A percentile compares a stretch with the other conserved stretches of the same genome.
These are phyloP conservation scores for Rhodotorula diobovata DNA, from an alignment of 768 basidiomycete species.

Conservation along the genomic window DNA sequence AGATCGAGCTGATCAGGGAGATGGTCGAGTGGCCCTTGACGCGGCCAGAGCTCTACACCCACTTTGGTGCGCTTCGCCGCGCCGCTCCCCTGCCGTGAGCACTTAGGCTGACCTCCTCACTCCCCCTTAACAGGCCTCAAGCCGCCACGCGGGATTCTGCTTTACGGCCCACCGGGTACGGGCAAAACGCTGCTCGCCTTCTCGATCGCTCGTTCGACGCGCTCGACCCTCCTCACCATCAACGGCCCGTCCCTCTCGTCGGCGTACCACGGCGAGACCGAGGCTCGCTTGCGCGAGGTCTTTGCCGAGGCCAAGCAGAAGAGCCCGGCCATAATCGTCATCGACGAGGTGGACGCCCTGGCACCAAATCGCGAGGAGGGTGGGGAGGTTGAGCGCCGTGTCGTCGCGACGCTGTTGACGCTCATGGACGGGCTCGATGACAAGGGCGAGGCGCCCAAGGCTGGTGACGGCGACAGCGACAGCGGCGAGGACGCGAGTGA, in stretches of 20 bases:
- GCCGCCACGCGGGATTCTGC: slow-evolving; percentile 88
- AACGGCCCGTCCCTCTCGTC: slow-evolving; percentile 93
- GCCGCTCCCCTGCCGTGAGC: too few species aligned
- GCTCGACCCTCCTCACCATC: slow-evolving; percentile 81
- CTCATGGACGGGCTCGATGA: slow-evolving; percentile 75
- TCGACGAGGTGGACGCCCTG: slow-evolving; percentile 94
- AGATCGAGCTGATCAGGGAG: slow-evolving; percentile 78
- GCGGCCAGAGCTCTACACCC: slow-evolving; percentile 71
- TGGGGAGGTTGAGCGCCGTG: slow-evolving; percentile 91
- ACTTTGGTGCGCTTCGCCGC: slow-evolving; percentile 59
- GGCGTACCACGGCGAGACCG: slow-evolving; percentile 96
- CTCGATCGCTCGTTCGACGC: slow-evolving; percentile 82
- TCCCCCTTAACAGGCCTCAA: slow-evolving; percentile 71
- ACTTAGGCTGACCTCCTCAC: slow-evolving; percentile 37
- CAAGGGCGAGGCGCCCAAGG: slow-evolving; percentile 55
- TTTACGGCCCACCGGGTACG: slow-evolving; percentile 94
- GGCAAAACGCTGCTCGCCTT: slow-evolving; percentile 96
- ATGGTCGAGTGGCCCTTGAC: slow-evolving; percentile 80
- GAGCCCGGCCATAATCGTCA: slow-evolving; percentile 85
- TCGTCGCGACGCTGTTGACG: slow-evolving; percentile 90
- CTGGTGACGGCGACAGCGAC: slow-evolving; percentile 41
- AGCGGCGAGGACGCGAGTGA: slow-evolving; percentile 19
- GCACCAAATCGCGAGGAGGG: slow-evolving; percentile 85
- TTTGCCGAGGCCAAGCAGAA: slow-evolving; percentile 75
- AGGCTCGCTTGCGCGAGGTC: slow-evolving; percentile 79